Conservation (phyloP, 192 early-diverging fungal species). For the Polychytrium aggregatum region DNA sequence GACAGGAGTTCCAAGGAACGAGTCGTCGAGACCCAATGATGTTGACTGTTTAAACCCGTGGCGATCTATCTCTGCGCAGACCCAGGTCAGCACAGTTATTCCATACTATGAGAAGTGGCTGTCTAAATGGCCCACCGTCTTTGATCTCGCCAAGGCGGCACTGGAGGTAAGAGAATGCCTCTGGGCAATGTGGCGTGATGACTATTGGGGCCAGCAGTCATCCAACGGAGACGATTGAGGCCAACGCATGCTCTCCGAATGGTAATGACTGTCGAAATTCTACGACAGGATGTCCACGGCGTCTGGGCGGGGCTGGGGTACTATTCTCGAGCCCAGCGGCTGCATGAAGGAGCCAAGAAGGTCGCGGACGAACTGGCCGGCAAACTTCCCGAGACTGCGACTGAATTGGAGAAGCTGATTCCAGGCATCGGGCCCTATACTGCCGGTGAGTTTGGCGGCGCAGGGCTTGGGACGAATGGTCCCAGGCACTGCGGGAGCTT, state of each 20-base stretch:
- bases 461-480: too few species aligned
- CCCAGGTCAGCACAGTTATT: slow-evolving; percentile 60
- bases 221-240: not conserved
- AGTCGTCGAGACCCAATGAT: too few species aligned
- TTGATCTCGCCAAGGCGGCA: slow-evolving; percentile 48
- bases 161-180: slow-evolving; percentile 23
- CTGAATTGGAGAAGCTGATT: slow-evolving; percentile 40
- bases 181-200: not conserved
- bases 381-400: slow-evolving; percentile 42
- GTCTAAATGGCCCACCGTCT: slow-evolving; percentile 57
- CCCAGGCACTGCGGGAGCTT: too few species aligned
- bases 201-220: not conserved
- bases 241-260: not conserved
- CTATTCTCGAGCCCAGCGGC: slow-evolving; percentile 56
- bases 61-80: too few species aligned
- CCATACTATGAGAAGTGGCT: slow-evolving; percentile 63
- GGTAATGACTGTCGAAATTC: not conserved
- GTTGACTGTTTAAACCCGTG: not conserved
- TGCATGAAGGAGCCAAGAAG: slow-evolving; percentile 55
- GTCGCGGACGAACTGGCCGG: slow-evolving; percentile 42
- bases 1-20: too few species aligned
- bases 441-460: slow-evolving; percentile 16
- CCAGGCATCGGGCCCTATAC: slow-evolving; percentile 64
- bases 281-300: slow-evolving; percentile 32
- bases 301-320: slow-evolving; percentile 72